These are phyloP conservation scores for Albophoma yamanashiensis DNA, from an alignment of 2,329 filamentous ascomycete species.

Conservation along the genomic window DNA sequence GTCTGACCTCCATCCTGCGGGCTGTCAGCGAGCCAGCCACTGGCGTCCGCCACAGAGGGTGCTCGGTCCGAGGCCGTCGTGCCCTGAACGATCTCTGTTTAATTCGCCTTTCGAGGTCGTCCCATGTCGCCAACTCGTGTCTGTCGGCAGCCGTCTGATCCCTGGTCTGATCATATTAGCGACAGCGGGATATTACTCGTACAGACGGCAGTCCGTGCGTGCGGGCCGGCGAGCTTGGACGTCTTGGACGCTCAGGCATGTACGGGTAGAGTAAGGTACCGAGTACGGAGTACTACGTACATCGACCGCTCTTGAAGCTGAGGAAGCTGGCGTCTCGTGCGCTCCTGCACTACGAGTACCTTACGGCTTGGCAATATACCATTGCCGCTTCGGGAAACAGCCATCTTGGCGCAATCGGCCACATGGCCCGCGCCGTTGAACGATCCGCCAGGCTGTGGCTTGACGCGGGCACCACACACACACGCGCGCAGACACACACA, in stretches of 20 bases:
- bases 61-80: not conserved
- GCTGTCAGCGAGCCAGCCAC: not conserved
- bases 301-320: not conserved
- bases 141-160: not conserved
- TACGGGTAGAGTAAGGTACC: too few species aligned
- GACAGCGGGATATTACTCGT: not conserved
- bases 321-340: not conserved
- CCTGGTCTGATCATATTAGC: not conserved
- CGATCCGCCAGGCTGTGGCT: not conserved
- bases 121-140: not conserved
- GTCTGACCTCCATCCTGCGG: slow-evolving; percentile 1
- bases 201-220: not conserved
- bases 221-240: not conserved
- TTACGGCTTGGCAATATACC: not conserved
- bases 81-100: not conserved
- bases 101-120: not conserved
- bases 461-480: not conserved
- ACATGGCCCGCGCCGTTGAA: not conserved
- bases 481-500: not conserved
- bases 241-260: not conserved
- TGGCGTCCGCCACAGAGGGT: not conserved
- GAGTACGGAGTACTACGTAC: too few species aligned
- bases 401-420: not conserved
- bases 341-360: not conserved
- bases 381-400: not conserved